A percentile compares a stretch with the other conserved stretches of the same genome.
Evolutionary conservation across 75 land plant species (phyloP).

Genomic region (Adiantum capillusveneris): DNA sequence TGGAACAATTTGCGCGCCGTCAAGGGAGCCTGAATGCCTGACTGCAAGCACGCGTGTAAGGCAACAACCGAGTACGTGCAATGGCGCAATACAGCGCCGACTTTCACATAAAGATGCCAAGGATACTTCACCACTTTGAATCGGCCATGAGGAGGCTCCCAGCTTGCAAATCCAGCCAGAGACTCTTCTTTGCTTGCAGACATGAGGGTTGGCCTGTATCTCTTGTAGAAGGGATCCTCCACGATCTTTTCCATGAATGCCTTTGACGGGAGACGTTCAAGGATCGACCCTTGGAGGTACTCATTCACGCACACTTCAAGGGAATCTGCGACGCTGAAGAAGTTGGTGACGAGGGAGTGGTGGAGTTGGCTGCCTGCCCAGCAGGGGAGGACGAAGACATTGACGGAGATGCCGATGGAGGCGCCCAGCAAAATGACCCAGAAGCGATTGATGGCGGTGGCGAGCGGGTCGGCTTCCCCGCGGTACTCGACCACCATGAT

Average conservation of each 20-base stretch:
- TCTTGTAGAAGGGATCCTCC: conserved; percentile 59
- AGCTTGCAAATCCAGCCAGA: conserved; percentile 67
- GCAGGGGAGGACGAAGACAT: conserved; percentile 57
- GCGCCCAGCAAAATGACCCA: conserved; percentile 66
- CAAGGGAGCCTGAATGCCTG: conserved; percentile 42
- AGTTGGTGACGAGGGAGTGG: conserved; percentile 47
- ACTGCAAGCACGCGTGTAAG: conserved; percentile 72
- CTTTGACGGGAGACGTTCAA: conserved; percentile 50
- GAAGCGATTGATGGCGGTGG: conserved; percentile 53
- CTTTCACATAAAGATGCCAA: conserved; percentile 68
- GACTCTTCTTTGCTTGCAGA: conserved; percentile 55
- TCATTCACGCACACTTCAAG: conserved; percentile 65
- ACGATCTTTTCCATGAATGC: conserved; percentile 41
- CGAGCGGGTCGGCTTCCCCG: conserved; percentile 39
- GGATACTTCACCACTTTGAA: conserved; percentile 62
- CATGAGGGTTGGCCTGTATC: conserved; percentile 55
- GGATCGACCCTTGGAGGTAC: conserved; percentile 54
- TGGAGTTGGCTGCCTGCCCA: conserved; percentile 94
- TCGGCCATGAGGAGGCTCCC: conserved; percentile 89
- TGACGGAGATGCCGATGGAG: conserved; percentile 41
- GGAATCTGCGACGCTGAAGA: conserved; percentile 47
- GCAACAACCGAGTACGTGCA: conserved; percentile 75
- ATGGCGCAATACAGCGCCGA: conserved; percentile 67
- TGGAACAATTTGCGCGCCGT: too few species aligned
- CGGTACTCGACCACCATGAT: conserved; percentile 62